A percentile compares a stretch with the other conserved stretches of the same genome.
phyloP scores from a whole-genome alignment of 2,329 filamentous ascomycete species.

The Metarhizium guizhouense region DNA sequence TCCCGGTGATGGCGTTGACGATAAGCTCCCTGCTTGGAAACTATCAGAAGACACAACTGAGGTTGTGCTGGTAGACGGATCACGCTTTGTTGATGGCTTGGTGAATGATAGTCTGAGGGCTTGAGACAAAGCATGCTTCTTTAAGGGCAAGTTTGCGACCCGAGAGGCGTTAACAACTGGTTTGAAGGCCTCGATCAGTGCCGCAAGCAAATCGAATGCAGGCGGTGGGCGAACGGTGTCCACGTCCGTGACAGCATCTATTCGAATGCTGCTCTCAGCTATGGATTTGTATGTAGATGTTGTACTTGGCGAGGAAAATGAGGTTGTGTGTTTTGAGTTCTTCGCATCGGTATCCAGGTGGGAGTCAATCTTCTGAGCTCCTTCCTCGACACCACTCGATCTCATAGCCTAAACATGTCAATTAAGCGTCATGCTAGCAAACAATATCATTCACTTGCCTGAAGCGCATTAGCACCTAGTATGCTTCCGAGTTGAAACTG shows the following conservation, averaged over 20 bases:
- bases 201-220: constrained; percentile 5
- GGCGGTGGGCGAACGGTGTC: not conserved
- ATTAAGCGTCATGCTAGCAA: not conserved
- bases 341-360: not conserved
- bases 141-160: not conserved
- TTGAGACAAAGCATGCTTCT: not conserved
- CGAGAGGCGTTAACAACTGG: not conserved
- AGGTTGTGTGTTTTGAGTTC: not conserved
- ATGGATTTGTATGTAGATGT: not conserved
- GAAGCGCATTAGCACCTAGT: constrained; percentile 6
- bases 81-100: not conserved
- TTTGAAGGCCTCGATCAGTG: constrained; percentile 9
- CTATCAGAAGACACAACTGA: not conserved
- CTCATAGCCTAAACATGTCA: not conserved
- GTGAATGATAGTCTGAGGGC: not conserved
- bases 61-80: not conserved
- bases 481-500: constrained; percentile 17
- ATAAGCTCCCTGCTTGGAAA: not conserved
- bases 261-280: not conserved
- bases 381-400: not conserved
- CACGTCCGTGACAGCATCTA: not conserved
- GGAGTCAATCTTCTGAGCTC: not conserved
- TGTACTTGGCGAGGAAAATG: not conserved
- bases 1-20: not conserved
- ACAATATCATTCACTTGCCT: constrained; percentile 7